Evolutionary conservation across 2,329 filamentous ascomycete species (phyloP).

Genomic region (Tolypocladium ophioglossoides): DNA sequence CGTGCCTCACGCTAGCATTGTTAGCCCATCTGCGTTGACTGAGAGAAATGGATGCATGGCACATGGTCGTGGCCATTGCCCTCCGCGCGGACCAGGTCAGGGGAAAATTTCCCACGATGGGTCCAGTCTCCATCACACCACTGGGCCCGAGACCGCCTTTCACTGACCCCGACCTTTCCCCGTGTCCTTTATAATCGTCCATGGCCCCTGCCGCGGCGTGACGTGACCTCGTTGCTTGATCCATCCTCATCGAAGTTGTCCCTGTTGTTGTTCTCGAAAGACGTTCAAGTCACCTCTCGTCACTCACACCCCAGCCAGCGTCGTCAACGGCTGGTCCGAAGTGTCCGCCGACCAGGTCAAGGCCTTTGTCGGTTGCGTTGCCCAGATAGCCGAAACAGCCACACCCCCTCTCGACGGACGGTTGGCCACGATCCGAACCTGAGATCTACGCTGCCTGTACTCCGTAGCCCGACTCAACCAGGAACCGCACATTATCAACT

Average conservation of each 20-base stretch:
- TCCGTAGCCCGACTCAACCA: not conserved
- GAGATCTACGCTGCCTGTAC: not conserved
- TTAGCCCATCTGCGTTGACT: not conserved
- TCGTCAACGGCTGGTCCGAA: not conserved
- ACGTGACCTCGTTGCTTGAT: not conserved
- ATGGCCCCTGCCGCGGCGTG: not conserved
- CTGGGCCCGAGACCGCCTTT: slow-evolving; percentile 3
- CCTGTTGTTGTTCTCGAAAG: not conserved
- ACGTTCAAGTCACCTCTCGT: not conserved
- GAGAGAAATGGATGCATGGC: not conserved
- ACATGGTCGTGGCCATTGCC: not conserved
- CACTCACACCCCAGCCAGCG: not conserved
- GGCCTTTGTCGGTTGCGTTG: not conserved
- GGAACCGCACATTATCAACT: not conserved
- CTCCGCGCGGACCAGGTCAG: slow-evolving; percentile 4
- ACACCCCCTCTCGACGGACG: not conserved
- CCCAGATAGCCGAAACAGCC: not conserved
- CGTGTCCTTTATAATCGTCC: not conserved
- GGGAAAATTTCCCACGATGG: slow-evolving; percentile 9
- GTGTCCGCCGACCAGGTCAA: not conserved
- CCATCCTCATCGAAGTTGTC: not conserved
- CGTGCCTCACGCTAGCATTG: slow-evolving; percentile 4
- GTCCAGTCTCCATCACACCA: slow-evolving; percentile 5
- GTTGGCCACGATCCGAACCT: not conserved
- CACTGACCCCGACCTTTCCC: not conserved